Percentiles rank a stretch among this genome's conserved stretches.
phyloP scores from a whole-genome alignment of 129 eudicot species.

The Ambrosia trifida region DNA sequence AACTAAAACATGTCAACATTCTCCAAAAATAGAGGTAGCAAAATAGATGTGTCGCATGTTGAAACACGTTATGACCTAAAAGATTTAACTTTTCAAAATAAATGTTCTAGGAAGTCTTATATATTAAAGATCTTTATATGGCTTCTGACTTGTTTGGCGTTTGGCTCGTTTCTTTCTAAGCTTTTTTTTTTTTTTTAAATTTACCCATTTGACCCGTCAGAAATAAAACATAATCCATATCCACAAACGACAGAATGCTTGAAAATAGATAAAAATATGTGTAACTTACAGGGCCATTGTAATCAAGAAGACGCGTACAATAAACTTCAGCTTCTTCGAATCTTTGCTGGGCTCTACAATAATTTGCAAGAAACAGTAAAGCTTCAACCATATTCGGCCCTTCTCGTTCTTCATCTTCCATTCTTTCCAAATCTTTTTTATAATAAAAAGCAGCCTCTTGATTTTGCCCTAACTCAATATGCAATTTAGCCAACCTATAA shows the following conservation, averaged over 20 bases:
- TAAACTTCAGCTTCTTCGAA: slow-evolving; percentile 87
- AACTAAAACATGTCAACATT: background rate
- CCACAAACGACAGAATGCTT: background rate
- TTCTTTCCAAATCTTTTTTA: slow-evolving; percentile 84
- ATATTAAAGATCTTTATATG: too few species aligned
- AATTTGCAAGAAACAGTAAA: slow-evolving; percentile 63
- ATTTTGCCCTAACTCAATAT: slow-evolving; percentile 57
- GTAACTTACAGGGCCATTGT: slow-evolving; percentile 84
- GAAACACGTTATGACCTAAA: too few species aligned
- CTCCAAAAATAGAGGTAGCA: too few species aligned
- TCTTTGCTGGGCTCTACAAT: slow-evolving; percentile 55
- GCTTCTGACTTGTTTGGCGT: too few species aligned
- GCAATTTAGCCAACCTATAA: slow-evolving; percentile 72
- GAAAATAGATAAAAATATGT: background rate
- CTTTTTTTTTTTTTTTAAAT: too few species aligned
- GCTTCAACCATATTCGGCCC: slow-evolving; percentile 92
- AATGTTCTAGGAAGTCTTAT: too few species aligned
- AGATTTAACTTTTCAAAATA: too few species aligned
- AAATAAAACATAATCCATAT: background rate
- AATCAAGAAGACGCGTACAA: slow-evolving; percentile 90
- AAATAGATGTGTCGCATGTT: too few species aligned
- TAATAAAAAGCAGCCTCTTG: slow-evolving; percentile 89
- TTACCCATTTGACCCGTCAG: background rate
- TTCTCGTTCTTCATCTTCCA: slow-evolving; percentile 92
- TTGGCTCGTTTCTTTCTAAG: too few species aligned